Evolutionary conservation across 257 asterid genomes (phyloP).

Genomic region (Gentiana dahurica): DNA sequence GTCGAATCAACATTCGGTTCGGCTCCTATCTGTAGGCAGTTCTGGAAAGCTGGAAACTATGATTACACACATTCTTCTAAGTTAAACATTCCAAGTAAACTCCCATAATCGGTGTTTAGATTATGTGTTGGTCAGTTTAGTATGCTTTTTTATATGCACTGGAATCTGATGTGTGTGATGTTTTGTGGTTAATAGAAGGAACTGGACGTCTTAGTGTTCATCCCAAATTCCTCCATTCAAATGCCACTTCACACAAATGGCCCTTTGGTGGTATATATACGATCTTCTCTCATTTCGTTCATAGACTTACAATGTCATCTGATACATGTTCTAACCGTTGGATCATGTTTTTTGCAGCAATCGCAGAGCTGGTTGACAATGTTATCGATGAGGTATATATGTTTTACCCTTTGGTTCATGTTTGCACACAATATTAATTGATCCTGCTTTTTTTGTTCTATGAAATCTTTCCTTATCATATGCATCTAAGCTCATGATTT

Average conservation of each 20-base stretch:
- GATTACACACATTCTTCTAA: constrained; percentile 40
- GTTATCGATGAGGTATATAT: constrained; percentile 74
- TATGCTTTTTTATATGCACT: not conserved
- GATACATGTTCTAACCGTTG: constrained; percentile 7
- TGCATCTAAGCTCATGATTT: constrained; percentile 11
- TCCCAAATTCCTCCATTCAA: constrained; percentile 94
- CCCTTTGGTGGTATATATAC: constrained; percentile 77
- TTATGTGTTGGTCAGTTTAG: not conserved
- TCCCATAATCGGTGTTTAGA: constrained; percentile 3
- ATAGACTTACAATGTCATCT: not conserved
- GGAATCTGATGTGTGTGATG: not conserved
- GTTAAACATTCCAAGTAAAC: constrained; percentile 44
- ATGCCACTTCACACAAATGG: constrained; percentile 99
- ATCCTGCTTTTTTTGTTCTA: not conserved
- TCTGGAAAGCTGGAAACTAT: constrained; percentile 91
- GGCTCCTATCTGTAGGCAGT: constrained; percentile 87
- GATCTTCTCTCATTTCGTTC: no score
- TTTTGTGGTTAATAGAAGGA: constrained; percentile 50
- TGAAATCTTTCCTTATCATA: not conserved
- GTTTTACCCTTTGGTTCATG: no score
- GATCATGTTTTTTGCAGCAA: constrained; percentile 48
- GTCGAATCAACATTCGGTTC: constrained; percentile 58
- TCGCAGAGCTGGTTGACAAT: constrained; percentile 91
- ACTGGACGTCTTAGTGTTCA: constrained; percentile 62
- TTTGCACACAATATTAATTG: not conserved